Base-by-base conservation (phyloP, 2,329 filamentous ascomycete genomes). In the Sporothrix brunneoviolacea region DNA sequence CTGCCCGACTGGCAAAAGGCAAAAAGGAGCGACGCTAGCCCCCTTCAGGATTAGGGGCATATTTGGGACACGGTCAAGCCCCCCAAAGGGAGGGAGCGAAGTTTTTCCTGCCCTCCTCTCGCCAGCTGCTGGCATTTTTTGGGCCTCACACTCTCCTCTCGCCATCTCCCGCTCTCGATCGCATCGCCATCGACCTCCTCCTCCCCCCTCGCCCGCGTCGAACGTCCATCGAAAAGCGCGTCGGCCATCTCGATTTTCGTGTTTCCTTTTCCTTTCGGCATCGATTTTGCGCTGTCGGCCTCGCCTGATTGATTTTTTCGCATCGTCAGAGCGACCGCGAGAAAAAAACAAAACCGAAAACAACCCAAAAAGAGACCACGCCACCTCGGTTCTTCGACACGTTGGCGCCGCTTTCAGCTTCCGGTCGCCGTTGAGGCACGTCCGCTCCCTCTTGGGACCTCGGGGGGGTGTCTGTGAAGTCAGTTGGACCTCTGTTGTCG, bases 141-240 rank as follows among this genome's bases (percentile, higher is more conserved):
- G 27, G 41, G 43, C 50, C 47, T 55, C 50, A 43, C 46, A 50
- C 48, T 55, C 38, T 52, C 27, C 37, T 12, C 32, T 35, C 21
- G 24, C 8, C 36, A 50, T 16, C 47, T 15, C 63, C 63, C 65
- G 67, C 64, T 62, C 65, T 63, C 70, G 63, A 67, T 68, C 65
- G 66, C 67, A 68, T 69, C 54, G 22, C 68, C 41, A 46, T n/a
- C 22, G n/a, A n/a, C 27, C 41, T 15, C 36, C 32, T 15, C 35
- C 32, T 19, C 13, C 47, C 15, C 18, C 44, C 35, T 40, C 45
- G 36, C n/a, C 16, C 41, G 50, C 51, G 51, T 44, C 47, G 44
- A 21, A 38, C 39, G 71, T 69, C 70, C 69, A 76, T 72, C 71
- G 69, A 65, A 68, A 70, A 71, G 71, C 77, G 76, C 72, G 73